Evolutionary conservation across 2,329 filamentous ascomycete species (phyloP).

Genomic region (Hypoxylon sp.): DNA sequence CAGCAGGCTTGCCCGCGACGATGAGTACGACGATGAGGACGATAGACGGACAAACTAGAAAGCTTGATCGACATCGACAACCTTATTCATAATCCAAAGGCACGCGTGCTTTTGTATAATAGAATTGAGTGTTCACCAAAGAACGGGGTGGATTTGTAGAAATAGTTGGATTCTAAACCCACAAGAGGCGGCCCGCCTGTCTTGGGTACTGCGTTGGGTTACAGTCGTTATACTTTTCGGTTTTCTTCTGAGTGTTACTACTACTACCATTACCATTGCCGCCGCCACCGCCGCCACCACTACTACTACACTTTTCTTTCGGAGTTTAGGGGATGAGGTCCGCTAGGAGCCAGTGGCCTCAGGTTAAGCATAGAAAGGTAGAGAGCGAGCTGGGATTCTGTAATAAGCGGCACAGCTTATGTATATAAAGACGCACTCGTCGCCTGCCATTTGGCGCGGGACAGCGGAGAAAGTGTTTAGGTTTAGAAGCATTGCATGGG

Average conservation of each 20-base stretch:
- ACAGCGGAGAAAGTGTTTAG: not conserved
- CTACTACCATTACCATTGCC: not conserved
- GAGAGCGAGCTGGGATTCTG: conserved; percentile 7
- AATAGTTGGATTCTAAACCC: conserved; percentile 26
- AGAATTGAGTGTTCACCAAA: not conserved
- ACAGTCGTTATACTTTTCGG: conserved; percentile 32
- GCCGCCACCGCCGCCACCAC: too few relatives aligned
- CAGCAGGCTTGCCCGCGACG: conserved; percentile 35
- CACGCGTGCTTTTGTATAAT: conserved; percentile 17
- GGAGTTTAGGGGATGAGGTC: conserved; percentile 34
- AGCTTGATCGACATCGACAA: conserved; percentile 14
- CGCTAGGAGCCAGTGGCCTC: conserved; percentile 18
- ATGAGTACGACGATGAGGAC: conserved; percentile 38
- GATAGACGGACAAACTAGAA: conserved; percentile 22
- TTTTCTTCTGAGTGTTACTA: conserved; percentile 26
- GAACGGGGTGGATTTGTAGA: conserved; percentile 15
- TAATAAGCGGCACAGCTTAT: conserved; percentile 24
- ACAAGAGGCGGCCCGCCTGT: not conserved
- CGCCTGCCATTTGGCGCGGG: conserved; percentile 3
- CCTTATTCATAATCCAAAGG: conserved; percentile 22
- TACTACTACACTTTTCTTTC: conserved; percentile 22
- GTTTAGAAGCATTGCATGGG: conserved; percentile 27
- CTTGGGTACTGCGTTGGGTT: conserved; percentile 25
- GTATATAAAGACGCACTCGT: conserved; percentile 26
- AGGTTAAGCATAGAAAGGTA: conserved; percentile 15